A percentile compares a stretch with the other conserved stretches of the same genome.
phyloP scores from a whole-genome alignment of 2,329 filamentous ascomycete species.

The Cladosporium colombiae region DNA sequence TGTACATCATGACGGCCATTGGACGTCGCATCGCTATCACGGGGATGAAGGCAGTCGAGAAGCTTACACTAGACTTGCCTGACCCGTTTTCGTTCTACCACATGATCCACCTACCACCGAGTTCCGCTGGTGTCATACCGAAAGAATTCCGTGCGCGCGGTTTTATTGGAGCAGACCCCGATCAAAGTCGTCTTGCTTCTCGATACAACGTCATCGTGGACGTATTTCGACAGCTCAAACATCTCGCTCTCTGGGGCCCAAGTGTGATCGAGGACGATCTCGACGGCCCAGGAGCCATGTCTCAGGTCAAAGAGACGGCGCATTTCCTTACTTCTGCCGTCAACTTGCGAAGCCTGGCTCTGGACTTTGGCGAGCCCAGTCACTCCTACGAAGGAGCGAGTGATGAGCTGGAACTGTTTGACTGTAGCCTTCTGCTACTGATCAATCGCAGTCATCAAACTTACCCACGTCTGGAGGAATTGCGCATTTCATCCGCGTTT shows the following conservation, averaged over 20 bases:
- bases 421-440: neutral
- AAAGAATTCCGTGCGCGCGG: neutral
- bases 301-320: neutral
- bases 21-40: neutral
- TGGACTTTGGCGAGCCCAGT: neutral
- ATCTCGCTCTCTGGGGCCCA: neutral
- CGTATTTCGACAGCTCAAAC: neutral
- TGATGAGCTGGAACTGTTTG: neutral
- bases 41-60: neutral
- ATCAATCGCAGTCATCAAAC: neutral
- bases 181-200: neutral
- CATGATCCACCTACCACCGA: neutral
- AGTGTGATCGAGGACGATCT: neutral
- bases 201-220: neutral
- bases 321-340: neutral
- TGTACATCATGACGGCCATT: neutral
- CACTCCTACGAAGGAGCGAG: neutral
- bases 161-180: neutral
- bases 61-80: neutral
- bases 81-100: neutral
- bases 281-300: neutral
- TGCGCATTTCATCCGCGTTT: neutral
- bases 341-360: neutral
- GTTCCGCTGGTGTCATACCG: neutral
- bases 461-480: neutral